Percentiles rank a stretch among this genome's conserved stretches.
These are phyloP conservation scores for Rhinocladiella mackenziei DNA, from an alignment of 2,329 filamentous ascomycete genomes.

Conservation along the genomic window DNA sequence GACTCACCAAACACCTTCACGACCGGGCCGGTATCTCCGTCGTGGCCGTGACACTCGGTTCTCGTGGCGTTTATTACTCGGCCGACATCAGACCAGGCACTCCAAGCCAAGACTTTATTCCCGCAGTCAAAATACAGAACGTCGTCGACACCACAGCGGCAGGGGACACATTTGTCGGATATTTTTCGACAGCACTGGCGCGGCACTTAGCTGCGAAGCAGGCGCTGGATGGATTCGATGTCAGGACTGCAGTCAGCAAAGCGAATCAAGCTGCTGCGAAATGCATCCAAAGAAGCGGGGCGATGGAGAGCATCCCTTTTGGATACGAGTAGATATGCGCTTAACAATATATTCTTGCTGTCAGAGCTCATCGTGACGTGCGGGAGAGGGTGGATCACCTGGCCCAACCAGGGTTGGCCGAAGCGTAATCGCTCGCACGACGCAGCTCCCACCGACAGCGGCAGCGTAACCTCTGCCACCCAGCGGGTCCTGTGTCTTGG, in stretches of 20 bases:
- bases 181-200: slow-evolving; percentile 72
- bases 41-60: slow-evolving; percentile 79
- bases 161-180: slow-evolving; percentile 90
- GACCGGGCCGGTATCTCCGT: slow-evolving; percentile 62
- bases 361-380: slow-evolving; percentile 3
- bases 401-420: too few species aligned
- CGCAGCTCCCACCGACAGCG: too few species aligned
- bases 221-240: slow-evolving; percentile 50
- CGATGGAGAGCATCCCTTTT: slow-evolving; percentile 49
- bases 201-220: slow-evolving; percentile 44
- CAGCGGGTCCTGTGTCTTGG: too few species aligned
- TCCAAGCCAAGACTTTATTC: slow-evolving; percentile 53
- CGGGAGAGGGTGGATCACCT: too few species aligned
- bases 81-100: slow-evolving; percentile 39
- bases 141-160: slow-evolving; percentile 93
- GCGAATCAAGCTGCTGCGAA: slow-evolving; percentile 44
- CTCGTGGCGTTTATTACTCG: slow-evolving; percentile 69
- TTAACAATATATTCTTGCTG: neutral
- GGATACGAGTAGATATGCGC: slow-evolving; percentile 37
- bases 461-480: too few species aligned
- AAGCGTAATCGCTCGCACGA: too few species aligned
- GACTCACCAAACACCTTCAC: slow-evolving; percentile 60
- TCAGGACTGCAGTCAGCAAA: slow-evolving; percentile 43
- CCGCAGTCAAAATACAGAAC: slow-evolving; percentile 62
- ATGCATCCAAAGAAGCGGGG: slow-evolving; percentile 44